Conservation (phyloP, 208 protist species). For the Kentomonas sorsogonicus region DNA sequence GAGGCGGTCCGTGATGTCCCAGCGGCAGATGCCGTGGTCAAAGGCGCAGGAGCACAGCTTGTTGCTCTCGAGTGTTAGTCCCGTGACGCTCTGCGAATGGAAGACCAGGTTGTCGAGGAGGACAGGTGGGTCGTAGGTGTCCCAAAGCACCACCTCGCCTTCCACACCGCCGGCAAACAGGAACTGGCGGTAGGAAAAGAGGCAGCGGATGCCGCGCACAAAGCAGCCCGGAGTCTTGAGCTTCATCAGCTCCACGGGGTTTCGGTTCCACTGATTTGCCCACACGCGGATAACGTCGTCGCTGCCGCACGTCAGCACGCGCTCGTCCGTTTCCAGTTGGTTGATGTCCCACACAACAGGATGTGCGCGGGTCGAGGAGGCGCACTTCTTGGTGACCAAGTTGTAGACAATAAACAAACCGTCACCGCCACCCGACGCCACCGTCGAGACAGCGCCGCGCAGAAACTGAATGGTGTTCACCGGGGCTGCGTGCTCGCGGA, state of each 20-base stretch:
- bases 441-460: constrained; percentile 19
- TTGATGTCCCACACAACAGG: neutral
- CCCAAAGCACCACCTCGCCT: constrained; percentile 34
- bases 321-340: constrained; percentile 15
- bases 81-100: constrained; percentile 33
- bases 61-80: constrained; percentile 29
- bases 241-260: constrained; percentile 18
- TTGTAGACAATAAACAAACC: constrained; percentile 34
- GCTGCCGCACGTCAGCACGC: neutral
- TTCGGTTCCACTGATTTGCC: neutral
- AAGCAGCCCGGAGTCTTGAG: constrained; percentile 20
- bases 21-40: constrained; percentile 40
- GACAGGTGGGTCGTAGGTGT: constrained; percentile 13
- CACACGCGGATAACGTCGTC: neutral
- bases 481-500: constrained; percentile 25
- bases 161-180: constrained; percentile 28
- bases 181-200: constrained; percentile 27
- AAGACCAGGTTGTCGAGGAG: constrained; percentile 14
- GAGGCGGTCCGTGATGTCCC: constrained; percentile 29
- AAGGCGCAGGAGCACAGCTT: constrained; percentile 26
- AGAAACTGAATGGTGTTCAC: constrained; percentile 34
- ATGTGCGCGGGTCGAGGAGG: constrained; percentile 24
- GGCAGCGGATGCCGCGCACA: constrained; percentile 21
- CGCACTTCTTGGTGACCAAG: constrained; percentile 22
- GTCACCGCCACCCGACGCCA: constrained; percentile 30